A percentile compares a stretch with the other conserved stretches of the same genome.
phyloP scores from a whole-genome alignment of 2,329 filamentous ascomycete species.

The Pleoardoris graminearum region DNA sequence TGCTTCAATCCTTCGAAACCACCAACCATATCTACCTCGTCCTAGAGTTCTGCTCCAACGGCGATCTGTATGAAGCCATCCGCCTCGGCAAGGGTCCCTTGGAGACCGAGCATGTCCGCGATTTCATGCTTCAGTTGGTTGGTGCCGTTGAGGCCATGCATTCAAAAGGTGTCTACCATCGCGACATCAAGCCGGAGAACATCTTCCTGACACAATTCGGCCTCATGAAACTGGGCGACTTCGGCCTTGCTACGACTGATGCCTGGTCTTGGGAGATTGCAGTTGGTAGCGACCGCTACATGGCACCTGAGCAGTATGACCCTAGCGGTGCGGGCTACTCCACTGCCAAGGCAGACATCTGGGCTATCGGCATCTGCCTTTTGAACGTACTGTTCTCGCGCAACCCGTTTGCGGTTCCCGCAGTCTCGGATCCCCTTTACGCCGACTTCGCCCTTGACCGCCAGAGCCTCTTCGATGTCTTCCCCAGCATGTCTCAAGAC shows the following conservation, averaged over 20 bases:
- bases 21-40: slow-evolving; percentile 88
- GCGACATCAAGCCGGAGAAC: slow-evolving; percentile 99
- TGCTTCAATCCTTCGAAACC: slow-evolving; percentile 90
- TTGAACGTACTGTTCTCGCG: slow-evolving; percentile 96
- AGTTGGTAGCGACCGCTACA: slow-evolving; percentile 97
- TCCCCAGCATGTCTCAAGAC: slow-evolving; percentile 97
- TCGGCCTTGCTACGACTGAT: slow-evolving; percentile 88
- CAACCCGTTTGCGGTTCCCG: slow-evolving; percentile 92
- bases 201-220: slow-evolving; percentile 89
- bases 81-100: slow-evolving; percentile 83
- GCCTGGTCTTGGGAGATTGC: slow-evolving; percentile 89
- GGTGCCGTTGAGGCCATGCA: slow-evolving; percentile 90
- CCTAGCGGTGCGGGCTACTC: slow-evolving; percentile 86
- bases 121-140: slow-evolving; percentile 94
- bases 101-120: slow-evolving; percentile 94
- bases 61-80: slow-evolving; percentile 97
- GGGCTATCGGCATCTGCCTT: slow-evolving; percentile 95
- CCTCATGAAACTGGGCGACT: slow-evolving; percentile 94
- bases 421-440: slow-evolving; percentile 88
- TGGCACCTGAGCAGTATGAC: slow-evolving; percentile 98
- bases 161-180: slow-evolving; percentile 86
- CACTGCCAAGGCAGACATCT: slow-evolving; percentile 90
- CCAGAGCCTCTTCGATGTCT: slow-evolving; percentile 96
- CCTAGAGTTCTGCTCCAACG: slow-evolving; percentile 91
- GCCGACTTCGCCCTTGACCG: slow-evolving; percentile 91